These are phyloP conservation scores for Croton setiger DNA, from an alignment of 441 rosid genomes.

Conservation along the genomic window DNA sequence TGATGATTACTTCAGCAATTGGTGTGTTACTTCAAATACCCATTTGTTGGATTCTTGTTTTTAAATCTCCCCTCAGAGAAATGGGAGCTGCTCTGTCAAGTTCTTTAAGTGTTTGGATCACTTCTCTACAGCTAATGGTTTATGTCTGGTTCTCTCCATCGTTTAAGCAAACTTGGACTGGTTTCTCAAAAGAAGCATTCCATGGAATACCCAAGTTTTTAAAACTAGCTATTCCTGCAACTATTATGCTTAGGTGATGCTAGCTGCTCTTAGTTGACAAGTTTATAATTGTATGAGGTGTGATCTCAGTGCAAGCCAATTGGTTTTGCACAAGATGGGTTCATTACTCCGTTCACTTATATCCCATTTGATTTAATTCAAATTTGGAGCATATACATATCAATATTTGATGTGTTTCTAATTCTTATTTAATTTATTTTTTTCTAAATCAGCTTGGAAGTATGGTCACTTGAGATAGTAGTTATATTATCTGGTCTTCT, in stretches of 20 bases:
- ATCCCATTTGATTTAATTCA: too few species aligned
- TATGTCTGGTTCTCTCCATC: conserved; percentile 32
- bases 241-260: conserved; percentile 20
- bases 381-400: not conserved
- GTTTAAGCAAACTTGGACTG: conserved; percentile 34
- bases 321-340: too few species aligned
- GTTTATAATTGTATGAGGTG: too few species aligned
- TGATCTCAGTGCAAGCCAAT: too few species aligned
- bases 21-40: conserved; percentile 10
- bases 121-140: conserved; percentile 18
- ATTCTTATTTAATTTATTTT: not conserved
- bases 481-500: conserved; percentile 26
- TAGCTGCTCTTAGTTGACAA: too few species aligned
- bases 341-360: too few species aligned
- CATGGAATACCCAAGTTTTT: conserved; percentile 13
- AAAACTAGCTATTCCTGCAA: conserved; percentile 22
- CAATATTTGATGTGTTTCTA: not conserved
- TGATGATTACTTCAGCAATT: conserved; percentile 26
- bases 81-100: conserved; percentile 33
- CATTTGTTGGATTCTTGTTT: conserved; percentile 30
- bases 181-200: conserved; percentile 17
- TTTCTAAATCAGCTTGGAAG: conserved; percentile 18
- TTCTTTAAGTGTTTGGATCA: conserved; percentile 26
- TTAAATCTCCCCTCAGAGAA: conserved; percentile 23
- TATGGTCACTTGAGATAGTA: conserved; percentile 23